Percentiles rank a stretch among this genome's conserved stretches.
phyloP scores from a whole-genome alignment of 2,329 filamentous ascomycete species.

The Teratosphaeria pseudoeucalypti region DNA sequence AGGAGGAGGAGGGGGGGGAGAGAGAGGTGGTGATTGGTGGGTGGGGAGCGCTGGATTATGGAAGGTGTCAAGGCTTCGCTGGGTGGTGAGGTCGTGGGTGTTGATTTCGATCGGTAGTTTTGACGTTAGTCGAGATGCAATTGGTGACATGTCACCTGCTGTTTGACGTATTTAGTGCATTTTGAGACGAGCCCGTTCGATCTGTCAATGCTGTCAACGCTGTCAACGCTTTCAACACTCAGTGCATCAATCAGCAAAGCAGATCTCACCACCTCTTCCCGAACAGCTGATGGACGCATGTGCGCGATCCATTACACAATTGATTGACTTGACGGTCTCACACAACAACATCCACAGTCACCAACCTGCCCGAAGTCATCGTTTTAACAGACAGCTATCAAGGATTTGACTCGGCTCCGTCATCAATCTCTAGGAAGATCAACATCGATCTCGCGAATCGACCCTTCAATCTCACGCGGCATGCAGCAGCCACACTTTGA shows the following conservation, averaged over 20 bases:
- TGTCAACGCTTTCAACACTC: too few species aligned
- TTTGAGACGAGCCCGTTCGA: too few species aligned
- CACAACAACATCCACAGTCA: background rate
- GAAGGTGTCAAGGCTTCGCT: constrained; percentile 5
- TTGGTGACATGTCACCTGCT: background rate
- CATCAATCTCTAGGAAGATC: too few species aligned
- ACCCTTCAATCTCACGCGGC: background rate
- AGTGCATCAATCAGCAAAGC: background rate
- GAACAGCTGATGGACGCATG: background rate
- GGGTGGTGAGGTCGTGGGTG: constrained; percentile 8
- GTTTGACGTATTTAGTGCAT: too few species aligned
- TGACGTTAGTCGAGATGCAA: background rate
- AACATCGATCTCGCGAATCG: background rate
- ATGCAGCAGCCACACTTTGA: background rate
- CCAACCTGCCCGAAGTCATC: background rate
- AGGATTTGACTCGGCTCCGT: background rate
- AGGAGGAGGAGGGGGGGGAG: constrained; percentile 5
- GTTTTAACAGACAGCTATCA: background rate
- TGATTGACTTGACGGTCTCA: background rate
- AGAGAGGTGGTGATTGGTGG: constrained; percentile 8
- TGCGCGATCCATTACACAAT: background rate
- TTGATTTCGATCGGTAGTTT: background rate
- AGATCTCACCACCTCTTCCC: background rate
- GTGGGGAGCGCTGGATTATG: constrained; percentile 7
- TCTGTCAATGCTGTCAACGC: too few species aligned